These are phyloP conservation scores for Coprinopsis cinerea DNA, from an alignment of 768 basidiomycete species.

Conservation along the genomic window DNA sequence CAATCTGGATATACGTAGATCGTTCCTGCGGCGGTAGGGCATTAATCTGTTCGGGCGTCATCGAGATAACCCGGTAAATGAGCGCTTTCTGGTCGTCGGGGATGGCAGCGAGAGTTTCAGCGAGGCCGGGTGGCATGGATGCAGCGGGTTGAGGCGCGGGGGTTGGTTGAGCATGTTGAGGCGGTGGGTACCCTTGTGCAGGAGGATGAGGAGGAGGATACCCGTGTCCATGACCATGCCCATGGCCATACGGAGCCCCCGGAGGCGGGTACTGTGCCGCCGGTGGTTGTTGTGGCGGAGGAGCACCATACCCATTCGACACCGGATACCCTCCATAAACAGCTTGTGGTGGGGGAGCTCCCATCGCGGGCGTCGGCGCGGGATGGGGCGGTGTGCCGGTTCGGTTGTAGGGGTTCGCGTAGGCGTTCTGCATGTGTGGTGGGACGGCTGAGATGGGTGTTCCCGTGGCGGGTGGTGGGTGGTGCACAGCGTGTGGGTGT, in stretches of 20 bases:
- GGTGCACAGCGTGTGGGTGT: too few relatives aligned
- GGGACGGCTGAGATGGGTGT: too few relatives aligned
- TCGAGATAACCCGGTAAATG: constrained; percentile 70
- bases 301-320: constrained; percentile 19
- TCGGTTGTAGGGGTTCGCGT: constrained; percentile 27
- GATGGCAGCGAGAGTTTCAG: constrained; percentile 49
- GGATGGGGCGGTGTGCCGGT: constrained; percentile 26
- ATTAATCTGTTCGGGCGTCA: constrained; percentile 83
- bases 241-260: constrained; percentile 13
- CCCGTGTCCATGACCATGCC: constrained; percentile 18
- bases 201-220: constrained; percentile 14
- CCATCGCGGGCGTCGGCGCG: constrained; percentile 13
- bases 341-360: constrained; percentile 8
- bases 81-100: constrained; percentile 71
- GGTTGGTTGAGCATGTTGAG: constrained; percentile 19
- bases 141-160: too few relatives aligned
- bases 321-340: constrained; percentile 14
- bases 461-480: too few relatives aligned
- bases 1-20: constrained; percentile 76
- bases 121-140: constrained; percentile 14
- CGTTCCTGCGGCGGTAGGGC: constrained; percentile 68
- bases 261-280: constrained; percentile 12
- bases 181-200: constrained; percentile 7
- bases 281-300: constrained; percentile 11
- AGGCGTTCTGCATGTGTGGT: constrained; percentile 1